phyloP scores from a whole-genome alignment of 1,284 basidiomycete species.

The Leccinum fuscescens region DNA sequence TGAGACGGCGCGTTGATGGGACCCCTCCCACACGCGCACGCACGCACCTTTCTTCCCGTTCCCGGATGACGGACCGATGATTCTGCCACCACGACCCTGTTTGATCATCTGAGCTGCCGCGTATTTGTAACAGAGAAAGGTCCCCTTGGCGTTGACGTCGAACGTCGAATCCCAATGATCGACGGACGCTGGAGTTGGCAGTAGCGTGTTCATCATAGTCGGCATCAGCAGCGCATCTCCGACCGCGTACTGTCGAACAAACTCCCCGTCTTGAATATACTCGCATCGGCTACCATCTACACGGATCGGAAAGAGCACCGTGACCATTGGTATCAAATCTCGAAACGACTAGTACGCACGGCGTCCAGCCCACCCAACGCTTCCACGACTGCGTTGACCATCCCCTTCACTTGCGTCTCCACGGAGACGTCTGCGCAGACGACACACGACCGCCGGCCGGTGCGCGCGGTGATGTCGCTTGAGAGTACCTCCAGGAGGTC shows the following conservation, averaged over 20 bases:
- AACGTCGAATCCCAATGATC: conserved; percentile 22
- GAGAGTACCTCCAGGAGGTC: neutral
- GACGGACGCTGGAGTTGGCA: conserved; percentile 12
- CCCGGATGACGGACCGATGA: conserved; percentile 32
- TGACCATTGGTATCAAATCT: neutral
- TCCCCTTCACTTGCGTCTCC: conserved; percentile 8
- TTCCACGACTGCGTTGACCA: conserved; percentile 6
- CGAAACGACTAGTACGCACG: neutral
- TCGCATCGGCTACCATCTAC: conserved; percentile 26
- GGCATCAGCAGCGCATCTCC: neutral
- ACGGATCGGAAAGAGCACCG: neutral
- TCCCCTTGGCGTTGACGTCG: conserved; percentile 28
- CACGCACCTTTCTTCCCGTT: conserved; percentile 22
- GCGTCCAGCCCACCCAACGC: conserved; percentile 10
- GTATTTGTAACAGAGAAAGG: conserved; percentile 14
- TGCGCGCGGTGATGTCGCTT: neutral
- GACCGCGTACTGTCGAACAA: conserved; percentile 14
- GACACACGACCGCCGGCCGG: neutral
- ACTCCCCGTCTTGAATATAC: conserved; percentile 12
- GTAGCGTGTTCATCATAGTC: neutral
- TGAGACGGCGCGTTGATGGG: neutral
- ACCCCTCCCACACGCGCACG: neutral
- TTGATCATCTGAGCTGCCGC: conserved; percentile 30
- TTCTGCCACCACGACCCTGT: conserved; percentile 15
- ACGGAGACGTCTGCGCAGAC: conserved; percentile 9